Percentiles rank a stretch among this genome's conserved stretches.
These are phyloP conservation scores for Moesziomyces antarcticus DNA, from an alignment of 1,284 basidiomycete species.

Conservation along the genomic window DNA sequence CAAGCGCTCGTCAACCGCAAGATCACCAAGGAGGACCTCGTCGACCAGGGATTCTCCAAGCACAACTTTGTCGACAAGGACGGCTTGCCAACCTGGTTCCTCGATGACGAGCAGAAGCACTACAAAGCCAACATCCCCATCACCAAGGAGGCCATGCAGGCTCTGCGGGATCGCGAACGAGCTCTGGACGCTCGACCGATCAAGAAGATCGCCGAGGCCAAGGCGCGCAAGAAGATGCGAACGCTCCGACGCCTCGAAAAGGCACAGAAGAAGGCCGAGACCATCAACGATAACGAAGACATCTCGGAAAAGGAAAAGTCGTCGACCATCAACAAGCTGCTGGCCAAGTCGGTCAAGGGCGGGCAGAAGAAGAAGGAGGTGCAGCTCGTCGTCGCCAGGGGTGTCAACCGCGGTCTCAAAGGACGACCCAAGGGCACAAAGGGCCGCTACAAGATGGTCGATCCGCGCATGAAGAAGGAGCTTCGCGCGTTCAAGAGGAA, in stretches of 20 bases:
- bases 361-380: conserved; percentile 77
- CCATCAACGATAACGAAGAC: conserved; percentile 85
- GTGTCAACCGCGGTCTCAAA: conserved; percentile 86
- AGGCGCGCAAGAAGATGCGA: conserved; percentile 94
- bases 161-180: conserved; percentile 87
- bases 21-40: conserved; percentile 85
- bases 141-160: conserved; percentile 92
- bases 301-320: conserved; percentile 87
- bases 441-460: conserved; percentile 71
- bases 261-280: conserved; percentile 95
- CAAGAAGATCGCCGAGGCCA: conserved; percentile 99
- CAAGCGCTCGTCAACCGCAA: conserved; percentile 91
- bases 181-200: conserved; percentile 96
- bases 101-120: conserved; percentile 92
- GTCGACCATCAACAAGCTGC: conserved; percentile 88
- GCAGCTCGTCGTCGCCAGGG: conserved; percentile 92
- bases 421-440: conserved; percentile 96
- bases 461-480: conserved; percentile 66
- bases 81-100: conserved; percentile 92
- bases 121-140: conserved; percentile 96
- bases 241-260: conserved; percentile 87
- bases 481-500: conserved; percentile 62
- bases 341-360: conserved; percentile 76
- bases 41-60: conserved; percentile 96
- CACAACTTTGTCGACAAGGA: conserved; percentile 88